Base-by-base conservation (phyloP, 202 grass and related monocot species). In the Cymbopogon flexuosus region DNA sequence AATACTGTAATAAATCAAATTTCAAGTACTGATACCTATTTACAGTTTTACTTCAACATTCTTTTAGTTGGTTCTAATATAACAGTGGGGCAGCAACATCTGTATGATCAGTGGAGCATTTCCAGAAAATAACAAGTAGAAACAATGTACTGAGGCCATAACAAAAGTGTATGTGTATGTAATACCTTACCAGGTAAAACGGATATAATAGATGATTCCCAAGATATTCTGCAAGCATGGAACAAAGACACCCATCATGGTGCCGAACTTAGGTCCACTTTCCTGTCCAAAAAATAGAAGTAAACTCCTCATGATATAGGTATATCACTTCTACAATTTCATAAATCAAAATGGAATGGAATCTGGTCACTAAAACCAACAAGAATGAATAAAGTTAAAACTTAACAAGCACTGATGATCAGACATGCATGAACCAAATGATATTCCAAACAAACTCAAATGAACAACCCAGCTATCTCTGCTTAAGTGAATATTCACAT, bases 141-240 rank as follows among this genome's bases (percentile, higher is more conserved):
- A 82, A 36, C 9, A 41, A 74, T 63, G 37, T 6, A 4, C n/a
- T 71, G 14, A 83, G 8, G 23, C 21, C 42, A 16, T 46, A 67
- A 51, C 12, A 84, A 80, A 62, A 36, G 24, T 15, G n/a, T 18
- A 47, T 24, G 24, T 15, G n/a, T 18, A 47, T 24, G 34, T 1
- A 58, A 40, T 65, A 80, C 70, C 82, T 75, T 91, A 99, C 96
- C 96, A 99, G 45, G 90, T 91, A 87, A 99, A 99, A 79, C 96
- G 92, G 71, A 99, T 99, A 81, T 99, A 99, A 89, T 95, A 99
- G 75, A 99, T 99, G 76, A 99, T 99, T 89, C 96, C 96, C 88
- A 99, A 83, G 61, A 99, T 99, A 79, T 96, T 99, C 86, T 99
- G 96, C 82, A 99, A 84, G 80, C 96, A 99, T 81, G 96, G 96